Evolutionary conservation across 768 basidiomycete genomes (phyloP), one percentile per base, ranked within the genome.

Genomic region (Psilocybe azurescens): DNA sequence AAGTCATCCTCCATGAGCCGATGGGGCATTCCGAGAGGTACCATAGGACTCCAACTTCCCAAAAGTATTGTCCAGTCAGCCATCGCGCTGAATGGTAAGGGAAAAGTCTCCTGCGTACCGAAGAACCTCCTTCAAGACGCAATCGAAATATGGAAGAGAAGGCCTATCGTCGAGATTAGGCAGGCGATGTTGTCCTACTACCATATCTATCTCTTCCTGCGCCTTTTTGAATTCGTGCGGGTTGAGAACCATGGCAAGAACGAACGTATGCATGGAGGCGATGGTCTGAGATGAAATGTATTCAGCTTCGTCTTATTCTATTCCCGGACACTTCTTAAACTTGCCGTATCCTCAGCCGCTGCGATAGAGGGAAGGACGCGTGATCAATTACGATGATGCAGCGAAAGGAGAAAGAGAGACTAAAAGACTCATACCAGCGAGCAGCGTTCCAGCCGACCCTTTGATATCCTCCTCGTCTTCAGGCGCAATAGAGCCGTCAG

Each of bases 381-480:
- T 56, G 54, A 20, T 65, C 56, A 65, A 59, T 67, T 62, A 61
- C 58, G 59, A 33, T 7, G 20, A 54, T 36, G 32, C 29, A 39
- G 56, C 58, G 56, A 53, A 52, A 65, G 64, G 60, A 62, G 57
- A 46, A 36, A 30, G 39, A 30, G 28, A 60, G 30, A 58, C 55
- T n/a, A 33, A 13, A 33, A 18, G 24, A 36, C 30, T 58, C 77
- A 60, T 68, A 83, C 83, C 83, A 53, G 78, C 78, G 69, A 79
- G 83, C 52, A 85, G 72, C 6, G 83, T 85, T 32, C 80, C 84
- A 53, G 83, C 83, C n/a, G 82, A 80, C 46, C 83, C 83, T 75
- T 81, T 83, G 68, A 86, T 85, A 69, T 84, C 80, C 59, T 81
- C 77, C 63, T 84, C 83, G 47, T 82, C 81, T 68, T 81, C 81